phyloP scores from a whole-genome alignment of 202 grass and related monocot genomes.

The Carex arenaria region DNA sequence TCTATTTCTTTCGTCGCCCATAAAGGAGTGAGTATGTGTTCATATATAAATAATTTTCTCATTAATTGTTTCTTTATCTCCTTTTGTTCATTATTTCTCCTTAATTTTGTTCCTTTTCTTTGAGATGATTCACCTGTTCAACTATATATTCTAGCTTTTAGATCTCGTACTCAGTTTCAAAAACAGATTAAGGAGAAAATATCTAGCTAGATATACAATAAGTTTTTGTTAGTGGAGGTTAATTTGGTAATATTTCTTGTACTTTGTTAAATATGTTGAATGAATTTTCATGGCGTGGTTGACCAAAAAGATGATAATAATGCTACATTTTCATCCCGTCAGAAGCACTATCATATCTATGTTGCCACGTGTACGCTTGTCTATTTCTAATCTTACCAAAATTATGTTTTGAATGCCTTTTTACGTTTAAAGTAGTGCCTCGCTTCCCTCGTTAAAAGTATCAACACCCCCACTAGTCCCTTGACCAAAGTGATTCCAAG shows the following conservation, averaged over 20 bases:
- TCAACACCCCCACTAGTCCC: not conserved
- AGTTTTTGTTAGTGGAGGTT: not conserved
- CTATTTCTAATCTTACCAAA: not conserved
- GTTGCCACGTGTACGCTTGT: not conserved
- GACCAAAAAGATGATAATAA: not conserved
- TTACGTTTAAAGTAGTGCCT: conserved; percentile 5
- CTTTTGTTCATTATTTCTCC: too few relatives aligned
- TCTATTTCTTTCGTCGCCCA: not conserved
- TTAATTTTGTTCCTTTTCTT: not conserved
- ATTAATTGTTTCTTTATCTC: not conserved
- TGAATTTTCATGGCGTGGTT: not conserved
- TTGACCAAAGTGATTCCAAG: conserved; percentile 8
- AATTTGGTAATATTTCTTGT: not conserved
- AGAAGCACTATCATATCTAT: not conserved
- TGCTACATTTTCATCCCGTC: not conserved
- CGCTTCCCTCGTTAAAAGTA: conserved; percentile 9
- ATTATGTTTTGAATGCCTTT: not conserved
- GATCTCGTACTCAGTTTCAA: not conserved
- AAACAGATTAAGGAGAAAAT: not conserved
- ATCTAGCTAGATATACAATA: not conserved
- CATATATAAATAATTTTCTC: not conserved
- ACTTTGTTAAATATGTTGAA: not conserved
- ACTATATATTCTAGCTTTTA: not conserved
- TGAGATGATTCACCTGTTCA: not conserved
- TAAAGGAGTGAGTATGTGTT: not conserved